These are phyloP conservation scores for Mucuna pruriens DNA, from an alignment of 306 rosid species.

Conservation along the genomic window DNA sequence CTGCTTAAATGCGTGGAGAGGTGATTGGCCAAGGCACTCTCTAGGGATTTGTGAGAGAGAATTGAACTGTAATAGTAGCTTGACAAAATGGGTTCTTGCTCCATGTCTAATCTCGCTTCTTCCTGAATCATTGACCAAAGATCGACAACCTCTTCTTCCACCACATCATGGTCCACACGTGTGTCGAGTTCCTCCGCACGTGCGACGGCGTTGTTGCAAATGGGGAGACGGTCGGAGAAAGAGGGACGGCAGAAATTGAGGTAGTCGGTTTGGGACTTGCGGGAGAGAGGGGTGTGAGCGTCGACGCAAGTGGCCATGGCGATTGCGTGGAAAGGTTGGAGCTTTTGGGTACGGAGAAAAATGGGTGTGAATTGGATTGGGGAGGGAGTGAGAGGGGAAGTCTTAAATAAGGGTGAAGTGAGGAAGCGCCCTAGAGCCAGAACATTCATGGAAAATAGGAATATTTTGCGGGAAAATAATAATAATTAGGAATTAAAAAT, in stretches of 20 bases:
- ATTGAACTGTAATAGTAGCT: slow-evolving; percentile 57
- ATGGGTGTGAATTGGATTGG: slow-evolving; percentile 36
- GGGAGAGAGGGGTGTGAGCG: slow-evolving; percentile 49
- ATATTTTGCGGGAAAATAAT: not conserved
- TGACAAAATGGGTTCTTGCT: slow-evolving; percentile 69
- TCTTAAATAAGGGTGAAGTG: slow-evolving; percentile 39
- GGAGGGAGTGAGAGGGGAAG: slow-evolving; percentile 37
- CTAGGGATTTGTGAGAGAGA: slow-evolving; percentile 59
- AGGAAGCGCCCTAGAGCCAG: slow-evolving; percentile 20
- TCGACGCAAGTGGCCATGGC: slow-evolving; percentile 72
- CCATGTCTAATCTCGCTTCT: slow-evolving; percentile 70
- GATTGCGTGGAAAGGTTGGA: slow-evolving; percentile 11
- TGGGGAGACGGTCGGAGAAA: slow-evolving; percentile 59
- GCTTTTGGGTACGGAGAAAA: slow-evolving; percentile 14
- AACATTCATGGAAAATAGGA: slow-evolving; percentile 51
- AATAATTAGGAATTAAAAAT: not conserved
- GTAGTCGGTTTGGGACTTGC: slow-evolving; percentile 50
- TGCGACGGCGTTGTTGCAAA: slow-evolving; percentile 42
- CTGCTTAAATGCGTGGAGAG: slow-evolving; percentile 66
- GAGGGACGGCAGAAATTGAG: slow-evolving; percentile 50
- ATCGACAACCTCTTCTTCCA: slow-evolving; percentile 37
- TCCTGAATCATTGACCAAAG: slow-evolving; percentile 69
- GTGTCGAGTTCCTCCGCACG: slow-evolving; percentile 34
- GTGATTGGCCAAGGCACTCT: slow-evolving; percentile 64
- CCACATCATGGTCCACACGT: not conserved